These are phyloP conservation scores for Medicago arabica DNA, from an alignment of 306 rosid species.

Conservation along the genomic window DNA sequence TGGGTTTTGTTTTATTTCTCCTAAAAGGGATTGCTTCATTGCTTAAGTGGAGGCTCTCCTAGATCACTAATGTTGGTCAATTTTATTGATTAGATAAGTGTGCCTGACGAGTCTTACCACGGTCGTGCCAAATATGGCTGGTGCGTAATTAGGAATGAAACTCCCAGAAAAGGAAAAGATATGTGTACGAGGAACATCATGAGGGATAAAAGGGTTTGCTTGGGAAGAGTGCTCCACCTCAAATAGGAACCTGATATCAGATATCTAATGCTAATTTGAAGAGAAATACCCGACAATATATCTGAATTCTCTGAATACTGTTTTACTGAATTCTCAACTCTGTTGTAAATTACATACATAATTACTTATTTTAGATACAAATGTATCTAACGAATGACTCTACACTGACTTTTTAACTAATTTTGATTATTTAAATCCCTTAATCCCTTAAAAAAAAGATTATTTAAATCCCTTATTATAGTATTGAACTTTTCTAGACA, in stretches of 20 bases:
- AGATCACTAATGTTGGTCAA: not conserved
- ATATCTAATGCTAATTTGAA: not conserved
- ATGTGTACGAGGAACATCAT: not conserved
- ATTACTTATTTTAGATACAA: not conserved
- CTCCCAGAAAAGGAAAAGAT: constrained; percentile 8
- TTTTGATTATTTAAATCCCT: too few relatives aligned
- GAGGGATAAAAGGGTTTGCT: not conserved
- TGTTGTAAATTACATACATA: constrained; percentile 3
- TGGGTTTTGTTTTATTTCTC: not conserved
- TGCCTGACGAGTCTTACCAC: not conserved
- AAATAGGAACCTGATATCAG: constrained; percentile 6
- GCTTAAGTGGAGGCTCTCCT: not conserved
- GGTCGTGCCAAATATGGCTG: not conserved
- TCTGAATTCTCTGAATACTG: constrained; percentile 10
- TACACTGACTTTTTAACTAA: constrained; percentile 1
- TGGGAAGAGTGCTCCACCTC: constrained; percentile 8
- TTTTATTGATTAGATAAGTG: constrained; percentile 7
- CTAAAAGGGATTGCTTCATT: not conserved
- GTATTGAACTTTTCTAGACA: constrained; percentile 18
- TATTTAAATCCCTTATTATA: not conserved
- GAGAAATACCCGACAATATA: not conserved
- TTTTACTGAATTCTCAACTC: constrained; percentile 10
- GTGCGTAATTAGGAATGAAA: not conserved
- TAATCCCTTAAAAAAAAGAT: too few relatives aligned
- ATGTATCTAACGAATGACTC: constrained; percentile 10